Evolutionary conservation across 192 early-diverging fungal species (phyloP).

Genomic region (Chytriomyces hyalinus): DNA sequence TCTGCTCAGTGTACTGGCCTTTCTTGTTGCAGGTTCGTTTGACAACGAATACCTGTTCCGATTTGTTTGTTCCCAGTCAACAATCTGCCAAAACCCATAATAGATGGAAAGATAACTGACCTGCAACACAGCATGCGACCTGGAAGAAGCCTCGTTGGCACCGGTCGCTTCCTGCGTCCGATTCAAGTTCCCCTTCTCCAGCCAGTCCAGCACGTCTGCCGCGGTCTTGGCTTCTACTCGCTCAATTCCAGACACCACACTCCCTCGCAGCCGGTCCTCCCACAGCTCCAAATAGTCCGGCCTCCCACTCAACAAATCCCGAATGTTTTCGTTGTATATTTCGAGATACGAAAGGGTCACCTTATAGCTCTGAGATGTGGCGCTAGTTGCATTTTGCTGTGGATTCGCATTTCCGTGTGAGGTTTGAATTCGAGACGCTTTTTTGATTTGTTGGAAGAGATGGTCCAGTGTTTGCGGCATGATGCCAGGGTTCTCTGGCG

Average conservation of each 20-base stretch:
- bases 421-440: slow-evolving; percentile 16
- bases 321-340: slow-evolving; percentile 67
- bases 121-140: slow-evolving; percentile 82
- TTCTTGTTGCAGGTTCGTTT: slow-evolving; percentile 30
- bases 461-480: slow-evolving; percentile 70
- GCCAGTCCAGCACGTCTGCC: slow-evolving; percentile 51
- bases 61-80: background rate
- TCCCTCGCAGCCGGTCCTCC: slow-evolving; percentile 66
- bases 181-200: slow-evolving; percentile 67
- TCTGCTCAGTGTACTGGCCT: slow-evolving; percentile 39
- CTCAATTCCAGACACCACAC: slow-evolving; percentile 73
- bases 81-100: background rate
- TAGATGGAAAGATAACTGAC: slow-evolving; percentile 27
- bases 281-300: slow-evolving; percentile 69
- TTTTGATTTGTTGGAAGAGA: slow-evolving; percentile 60
- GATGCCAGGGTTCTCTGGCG: slow-evolving; percentile 68
- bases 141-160: slow-evolving; percentile 75
- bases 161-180: slow-evolving; percentile 78
- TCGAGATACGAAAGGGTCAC: slow-evolving; percentile 57
- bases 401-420: background rate
- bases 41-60: slow-evolving; percentile 32
- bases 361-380: slow-evolving; percentile 29
- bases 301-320: slow-evolving; percentile 61
- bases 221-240: slow-evolving; percentile 68
- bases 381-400: background rate